These are phyloP conservation scores for Vitis hybrid DNA, from an alignment of 177 flowering plant species.

Conservation along the genomic window DNA sequence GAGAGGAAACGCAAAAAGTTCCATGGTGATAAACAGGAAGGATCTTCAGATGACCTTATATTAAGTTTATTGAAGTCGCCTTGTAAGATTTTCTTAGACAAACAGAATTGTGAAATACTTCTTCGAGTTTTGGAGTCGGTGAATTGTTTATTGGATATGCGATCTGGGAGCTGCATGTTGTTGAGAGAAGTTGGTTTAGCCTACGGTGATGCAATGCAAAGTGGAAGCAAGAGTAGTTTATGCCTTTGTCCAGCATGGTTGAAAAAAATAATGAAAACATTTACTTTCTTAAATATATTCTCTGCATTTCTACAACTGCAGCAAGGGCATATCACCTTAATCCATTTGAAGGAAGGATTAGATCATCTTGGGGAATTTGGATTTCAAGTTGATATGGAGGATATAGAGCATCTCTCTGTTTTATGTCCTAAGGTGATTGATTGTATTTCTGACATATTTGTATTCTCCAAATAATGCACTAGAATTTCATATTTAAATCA, in stretches of 20 bases:
- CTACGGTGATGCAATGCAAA: neutral
- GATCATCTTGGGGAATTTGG: conserved; percentile 41
- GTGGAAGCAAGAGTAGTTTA: conserved; percentile 10
- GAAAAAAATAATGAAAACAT: conserved; percentile 55
- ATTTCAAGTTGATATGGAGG: conserved; percentile 40
- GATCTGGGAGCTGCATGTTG: conserved; percentile 46
- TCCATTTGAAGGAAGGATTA: conserved; percentile 37
- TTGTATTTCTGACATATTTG: neutral
- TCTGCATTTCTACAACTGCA: conserved; percentile 47
- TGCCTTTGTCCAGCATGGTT: conserved; percentile 83
- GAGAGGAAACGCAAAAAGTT: conserved; percentile 30
- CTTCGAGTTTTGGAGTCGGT: conserved; percentile 38
- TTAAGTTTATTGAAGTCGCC: conserved; percentile 28
- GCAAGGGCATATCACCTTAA: conserved; percentile 27
- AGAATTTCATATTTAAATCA: too few species aligned
- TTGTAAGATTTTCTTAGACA: conserved; percentile 26
- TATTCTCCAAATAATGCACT: neutral
- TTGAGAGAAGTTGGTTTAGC: conserved; percentile 25
- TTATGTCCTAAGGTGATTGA: conserved; percentile 72
- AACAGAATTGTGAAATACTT: conserved; percentile 29
- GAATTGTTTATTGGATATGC: conserved; percentile 54
- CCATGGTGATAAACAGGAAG: conserved; percentile 12
- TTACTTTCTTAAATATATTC: conserved; percentile 61
- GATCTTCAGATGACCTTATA: conserved; percentile 27
- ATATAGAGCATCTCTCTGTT: conserved; percentile 53